Conservation (phyloP, 1,284 basidiomycete genomes). For the Wallemia mellicola region DNA sequence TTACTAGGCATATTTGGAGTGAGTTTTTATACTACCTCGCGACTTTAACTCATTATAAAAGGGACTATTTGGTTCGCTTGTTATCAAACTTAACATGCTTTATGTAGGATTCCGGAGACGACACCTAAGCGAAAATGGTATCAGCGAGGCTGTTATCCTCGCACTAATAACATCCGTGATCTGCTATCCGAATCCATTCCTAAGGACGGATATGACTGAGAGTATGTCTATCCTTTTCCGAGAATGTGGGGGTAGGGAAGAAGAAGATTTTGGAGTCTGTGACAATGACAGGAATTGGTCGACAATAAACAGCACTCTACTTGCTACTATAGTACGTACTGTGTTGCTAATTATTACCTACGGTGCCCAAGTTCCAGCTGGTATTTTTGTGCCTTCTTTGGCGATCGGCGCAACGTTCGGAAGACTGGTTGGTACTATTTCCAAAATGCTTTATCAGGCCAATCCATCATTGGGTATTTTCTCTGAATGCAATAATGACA, state of each 20-base stretch:
- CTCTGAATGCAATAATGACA: slow-evolving; percentile 60
- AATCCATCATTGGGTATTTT: slow-evolving; percentile 27
- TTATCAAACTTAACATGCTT: slow-evolving; percentile 89
- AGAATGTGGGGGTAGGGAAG: slow-evolving; percentile 46
- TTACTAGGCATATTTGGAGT: slow-evolving; percentile 87
- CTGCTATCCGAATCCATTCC: slow-evolving; percentile 77
- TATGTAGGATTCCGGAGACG: slow-evolving; percentile 77
- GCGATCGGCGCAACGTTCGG: slow-evolving; percentile 88
- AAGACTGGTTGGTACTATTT: slow-evolving; percentile 75
- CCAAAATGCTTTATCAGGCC: slow-evolving; percentile 66
- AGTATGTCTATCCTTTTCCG: slow-evolving; percentile 85
- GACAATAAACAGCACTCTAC: slow-evolving; percentile 67
- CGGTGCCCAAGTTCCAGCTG: slow-evolving; percentile 84
- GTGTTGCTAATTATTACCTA: slow-evolving; percentile 74
- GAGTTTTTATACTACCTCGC: slow-evolving; percentile 9
- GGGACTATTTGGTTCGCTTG: slow-evolving; percentile 89
- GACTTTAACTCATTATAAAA: slow-evolving; percentile 15
- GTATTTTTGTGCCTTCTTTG: slow-evolving; percentile 95
- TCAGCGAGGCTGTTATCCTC: slow-evolving; percentile 62
- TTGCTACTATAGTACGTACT: slow-evolving; percentile 68
- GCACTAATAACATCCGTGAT: slow-evolving; percentile 69
- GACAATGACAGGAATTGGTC: slow-evolving; percentile 89
- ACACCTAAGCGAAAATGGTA: slow-evolving; percentile 49
- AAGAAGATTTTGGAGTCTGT: slow-evolving; percentile 67
- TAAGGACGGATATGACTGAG: slow-evolving; percentile 94